These are phyloP conservation scores for Cyberlindnera americana DNA, from an alignment of 805 yeast genomes.

Conservation along the genomic window DNA sequence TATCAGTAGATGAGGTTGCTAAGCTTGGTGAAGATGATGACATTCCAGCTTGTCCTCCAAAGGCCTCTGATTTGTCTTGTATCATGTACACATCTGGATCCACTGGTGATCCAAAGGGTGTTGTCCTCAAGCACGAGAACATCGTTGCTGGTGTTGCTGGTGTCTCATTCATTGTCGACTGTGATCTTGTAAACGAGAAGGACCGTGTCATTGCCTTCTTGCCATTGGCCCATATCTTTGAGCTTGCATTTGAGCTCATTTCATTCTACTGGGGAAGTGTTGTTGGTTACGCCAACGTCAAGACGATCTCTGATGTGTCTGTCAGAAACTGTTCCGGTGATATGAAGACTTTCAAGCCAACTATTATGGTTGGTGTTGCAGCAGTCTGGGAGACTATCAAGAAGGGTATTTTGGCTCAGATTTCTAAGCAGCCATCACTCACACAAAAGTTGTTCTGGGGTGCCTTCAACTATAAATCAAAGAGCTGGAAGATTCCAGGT, in stretches of 20 bases:
- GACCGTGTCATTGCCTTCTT: conserved; percentile 85
- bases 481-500: conserved; percentile 70
- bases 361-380: conserved; percentile 97
- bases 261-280: conserved; percentile 86
- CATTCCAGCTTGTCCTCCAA: conserved; percentile 38
- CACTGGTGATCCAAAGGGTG: conserved; percentile 82
- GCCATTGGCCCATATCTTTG: conserved; percentile 96
- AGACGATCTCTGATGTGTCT: conserved; percentile 81
- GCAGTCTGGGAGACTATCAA: conserved; percentile 97
- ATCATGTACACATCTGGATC: conserved; percentile 74
- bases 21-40: conserved; percentile 56
- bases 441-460: conserved; percentile 86
- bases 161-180: conserved; percentile 58
- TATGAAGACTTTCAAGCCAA: conserved; percentile 80
- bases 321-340: conserved; percentile 87
- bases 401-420: conserved; percentile 83
- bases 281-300: conserved; percentile 88
- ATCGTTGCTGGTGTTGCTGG: conserved; percentile 88
- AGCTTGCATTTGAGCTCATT: conserved; percentile 79
- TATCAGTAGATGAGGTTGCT: conserved; percentile 61
- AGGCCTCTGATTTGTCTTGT: conserved; percentile 50
- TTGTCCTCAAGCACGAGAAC: conserved; percentile 57
- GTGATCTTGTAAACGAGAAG: conserved; percentile 42
- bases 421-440: conserved; percentile 58
- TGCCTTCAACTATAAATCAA: conserved; percentile 71